phyloP scores from a whole-genome alignment of 2,329 filamentous ascomycete species.

The Talaromyces marneffei region DNA sequence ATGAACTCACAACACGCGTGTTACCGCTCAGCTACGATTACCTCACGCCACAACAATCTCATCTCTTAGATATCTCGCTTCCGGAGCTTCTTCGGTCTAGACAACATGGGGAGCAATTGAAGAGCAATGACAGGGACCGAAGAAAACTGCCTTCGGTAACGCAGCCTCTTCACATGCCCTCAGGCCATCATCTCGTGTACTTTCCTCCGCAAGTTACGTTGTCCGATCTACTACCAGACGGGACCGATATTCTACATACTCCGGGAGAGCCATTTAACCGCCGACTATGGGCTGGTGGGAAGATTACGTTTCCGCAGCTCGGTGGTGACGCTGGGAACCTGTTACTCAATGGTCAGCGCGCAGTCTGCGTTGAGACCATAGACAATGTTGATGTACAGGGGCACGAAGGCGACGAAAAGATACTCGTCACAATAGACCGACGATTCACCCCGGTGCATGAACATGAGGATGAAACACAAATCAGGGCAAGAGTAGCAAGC shows the following conservation, averaged over 20 bases:
- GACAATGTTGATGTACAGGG: constrained; percentile 48
- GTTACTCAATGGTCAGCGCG: constrained; percentile 31
- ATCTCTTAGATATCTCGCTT: constrained; percentile 61
- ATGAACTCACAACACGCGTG: constrained; percentile 44
- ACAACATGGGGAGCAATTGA: constrained; percentile 18
- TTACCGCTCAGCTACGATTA: constrained; percentile 51
- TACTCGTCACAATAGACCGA: constrained; percentile 58
- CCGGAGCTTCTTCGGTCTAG: constrained; percentile 46
- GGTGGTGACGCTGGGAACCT: constrained; percentile 19
- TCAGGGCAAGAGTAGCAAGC: constrained; percentile 41
- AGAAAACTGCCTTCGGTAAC: constrained; percentile 32
- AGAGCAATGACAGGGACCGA: constrained; percentile 20
- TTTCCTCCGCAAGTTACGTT: constrained; percentile 67
- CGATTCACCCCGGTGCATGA: constrained; percentile 41
- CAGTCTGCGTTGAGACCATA: constrained; percentile 44
- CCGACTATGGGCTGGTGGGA: constrained; percentile 85
- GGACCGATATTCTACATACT: constrained; percentile 73
- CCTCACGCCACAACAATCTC: constrained; percentile 56
- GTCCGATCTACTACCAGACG: constrained; percentile 66
- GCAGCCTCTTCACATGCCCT: constrained; percentile 25
- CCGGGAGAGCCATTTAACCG: constrained; percentile 67
- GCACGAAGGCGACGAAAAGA: constrained; percentile 47
- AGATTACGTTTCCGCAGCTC: constrained; percentile 50
- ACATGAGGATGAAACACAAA: constrained; percentile 28
- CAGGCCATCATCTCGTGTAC: constrained; percentile 76